Base-by-base conservation (phyloP, 2,329 filamentous ascomycete genomes). In the Botrytis fragariae region DNA sequence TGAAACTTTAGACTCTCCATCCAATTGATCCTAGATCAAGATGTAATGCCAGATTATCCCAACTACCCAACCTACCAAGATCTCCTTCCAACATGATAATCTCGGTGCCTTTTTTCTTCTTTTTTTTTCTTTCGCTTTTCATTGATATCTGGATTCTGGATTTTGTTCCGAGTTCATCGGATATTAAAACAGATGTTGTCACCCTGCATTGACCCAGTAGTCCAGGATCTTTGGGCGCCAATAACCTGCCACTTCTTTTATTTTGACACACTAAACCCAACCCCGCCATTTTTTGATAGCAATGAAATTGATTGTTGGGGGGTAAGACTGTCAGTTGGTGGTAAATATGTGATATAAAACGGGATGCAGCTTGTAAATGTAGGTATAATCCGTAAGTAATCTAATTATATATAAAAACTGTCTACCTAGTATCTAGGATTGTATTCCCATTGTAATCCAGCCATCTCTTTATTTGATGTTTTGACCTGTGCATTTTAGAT, bases 211-310 rank as follows among this genome's bases (percentile, higher is more conserved):
- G 22, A 20, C 45, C 25, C 35, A 39, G 37, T 35, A 35, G 45
- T 35, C 60, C 44, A 45, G 69, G 59, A 57, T 64, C 42, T 54
- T 72, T 64, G 69, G 69, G 59, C 69, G 69, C 44, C 69, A 65
- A 71, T 9, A 54, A 29, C 70, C 70, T 54, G 70, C 70, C 70
- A 72, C 70, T 72, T 67, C 37, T 51, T 72, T 71, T 42, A 39
- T 59, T 35, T 57, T 35, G 12, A 25, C 16, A 42, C 16, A 16
- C 25, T 20, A 57, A 35, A 54, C 57, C 69, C 71, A 72, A 69
- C 71, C 71, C 62, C 71, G 71, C 39, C 48, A 72, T 60, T 68
- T 48, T 42, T 35, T 7, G n/a, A 44, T 9, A 25, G 20, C 29
- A 65, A 45, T 20, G 29, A 65, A 25, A 48, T 35, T 18, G n/a